A percentile compares a stretch with the other conserved stretches of the same genome.
Conservation (phyloP, 371 early-diverging fungal genomes). For the Apophysomyces ossiformis region DNA sequence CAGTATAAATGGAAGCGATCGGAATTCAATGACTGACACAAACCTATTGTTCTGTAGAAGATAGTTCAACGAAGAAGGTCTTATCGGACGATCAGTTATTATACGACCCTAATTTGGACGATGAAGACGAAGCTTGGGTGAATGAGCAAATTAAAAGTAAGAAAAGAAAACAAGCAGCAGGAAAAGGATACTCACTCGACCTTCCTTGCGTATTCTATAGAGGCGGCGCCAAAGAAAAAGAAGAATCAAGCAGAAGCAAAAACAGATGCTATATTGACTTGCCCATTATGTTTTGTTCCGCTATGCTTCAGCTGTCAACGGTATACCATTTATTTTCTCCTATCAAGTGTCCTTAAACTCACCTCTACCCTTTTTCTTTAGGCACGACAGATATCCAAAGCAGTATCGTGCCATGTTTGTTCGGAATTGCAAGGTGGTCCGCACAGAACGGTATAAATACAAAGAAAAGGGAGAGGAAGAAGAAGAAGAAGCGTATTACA, state of each 20-base stretch:
- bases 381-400: constrained; percentile 63
- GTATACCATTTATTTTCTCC: constrained; percentile 30
- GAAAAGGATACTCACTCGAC: background rate
- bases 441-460: constrained; percentile 41
- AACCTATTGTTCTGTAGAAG: background rate
- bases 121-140: constrained; percentile 64
- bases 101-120: constrained; percentile 64
- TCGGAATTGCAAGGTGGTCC: constrained; percentile 57
- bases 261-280: constrained; percentile 70
- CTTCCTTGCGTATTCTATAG: background rate
- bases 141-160: constrained; percentile 54
- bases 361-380: constrained; percentile 17
- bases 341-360: background rate
- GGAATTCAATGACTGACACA: constrained; percentile 18
- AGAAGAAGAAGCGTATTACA: constrained; percentile 51
- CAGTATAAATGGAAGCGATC: background rate
- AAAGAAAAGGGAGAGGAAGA: constrained; percentile 21
- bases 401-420: constrained; percentile 81
- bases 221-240: constrained; percentile 16
- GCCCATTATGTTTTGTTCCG: constrained; percentile 69
- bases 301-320: constrained; percentile 72
- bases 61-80: background rate
- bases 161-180: constrained; percentile 14
- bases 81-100: constrained; percentile 37
- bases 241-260: constrained; percentile 31